Evolutionary conservation across 176 grass and related monocot genomes (phyloP).

Genomic region (Oryza meridionalis): DNA sequence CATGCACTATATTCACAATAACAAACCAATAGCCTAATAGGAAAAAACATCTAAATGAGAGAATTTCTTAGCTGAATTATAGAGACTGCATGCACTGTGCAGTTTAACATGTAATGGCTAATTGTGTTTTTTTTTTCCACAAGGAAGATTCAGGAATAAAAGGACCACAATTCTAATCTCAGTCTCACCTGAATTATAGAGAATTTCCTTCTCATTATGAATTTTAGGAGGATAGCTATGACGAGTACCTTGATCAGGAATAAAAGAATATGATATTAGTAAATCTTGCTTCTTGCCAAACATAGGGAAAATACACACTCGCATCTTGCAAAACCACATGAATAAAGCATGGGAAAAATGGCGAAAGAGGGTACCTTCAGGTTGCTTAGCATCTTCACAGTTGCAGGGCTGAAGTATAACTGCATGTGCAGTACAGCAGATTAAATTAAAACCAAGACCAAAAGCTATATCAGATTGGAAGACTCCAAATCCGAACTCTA

Average conservation of each 20-base stretch:
- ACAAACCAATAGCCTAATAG: background rate
- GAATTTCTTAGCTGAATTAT: background rate
- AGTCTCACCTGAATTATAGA: slow-evolving; percentile 90
- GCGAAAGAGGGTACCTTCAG: slow-evolving; percentile 71
- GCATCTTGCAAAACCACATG: background rate
- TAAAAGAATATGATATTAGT: slow-evolving; percentile 18
- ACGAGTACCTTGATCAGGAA: slow-evolving; percentile 66
- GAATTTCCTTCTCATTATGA: slow-evolving; percentile 88
- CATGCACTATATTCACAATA: background rate
- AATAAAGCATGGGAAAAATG: slow-evolving; percentile 39
- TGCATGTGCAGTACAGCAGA: slow-evolving; percentile 43
- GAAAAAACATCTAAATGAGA: background rate
- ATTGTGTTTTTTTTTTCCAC: background rate
- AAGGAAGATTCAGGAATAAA: slow-evolving; percentile 6
- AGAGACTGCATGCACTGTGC: background rate
- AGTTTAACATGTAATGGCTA: background rate
- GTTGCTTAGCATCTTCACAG: slow-evolving; percentile 99
- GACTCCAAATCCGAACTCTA: background rate
- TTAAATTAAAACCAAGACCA: slow-evolving; percentile 25
- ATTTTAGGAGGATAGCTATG: slow-evolving; percentile 92
- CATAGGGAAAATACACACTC: slow-evolving; percentile 9
- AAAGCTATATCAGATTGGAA: slow-evolving; percentile 12
- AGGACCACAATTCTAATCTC: background rate
- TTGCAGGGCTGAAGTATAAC: slow-evolving; percentile 99
- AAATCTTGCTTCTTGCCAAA: slow-evolving; percentile 35